These are phyloP conservation scores for Graphilbum fragrans DNA, from an alignment of 2,329 filamentous ascomycete genomes.

Conservation along the genomic window DNA sequence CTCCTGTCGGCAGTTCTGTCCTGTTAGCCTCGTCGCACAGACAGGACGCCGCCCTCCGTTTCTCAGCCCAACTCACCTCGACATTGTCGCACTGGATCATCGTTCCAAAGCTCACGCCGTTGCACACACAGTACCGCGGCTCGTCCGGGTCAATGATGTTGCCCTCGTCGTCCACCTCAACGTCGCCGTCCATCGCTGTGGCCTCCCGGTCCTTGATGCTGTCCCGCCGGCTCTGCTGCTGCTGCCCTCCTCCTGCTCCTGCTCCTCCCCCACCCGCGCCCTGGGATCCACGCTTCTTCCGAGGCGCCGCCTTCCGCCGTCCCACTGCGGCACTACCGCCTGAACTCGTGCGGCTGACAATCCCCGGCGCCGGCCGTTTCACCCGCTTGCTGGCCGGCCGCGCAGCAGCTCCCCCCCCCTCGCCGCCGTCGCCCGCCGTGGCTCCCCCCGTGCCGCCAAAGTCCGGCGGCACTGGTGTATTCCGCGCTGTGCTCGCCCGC, in stretches of 20 bases:
- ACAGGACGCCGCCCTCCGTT: not conserved
- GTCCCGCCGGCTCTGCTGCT: conserved; percentile 22
- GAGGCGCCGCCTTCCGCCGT: conserved; percentile 56
- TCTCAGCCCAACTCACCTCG: conserved; percentile 43
- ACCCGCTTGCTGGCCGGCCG: conserved; percentile 41
- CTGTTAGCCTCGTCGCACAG: conserved; percentile 7
- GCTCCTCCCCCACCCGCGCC: conserved; percentile 1
- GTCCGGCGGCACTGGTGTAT: conserved; percentile 36
- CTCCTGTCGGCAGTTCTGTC: conserved; percentile 59
- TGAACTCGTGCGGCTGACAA: conserved; percentile 51
- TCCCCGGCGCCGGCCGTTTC: conserved; percentile 60
- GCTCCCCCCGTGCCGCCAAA: conserved; percentile 20
- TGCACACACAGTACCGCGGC: conserved; percentile 65
- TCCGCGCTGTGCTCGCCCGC: conserved; percentile 43
- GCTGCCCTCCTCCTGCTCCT: conserved; percentile 26
- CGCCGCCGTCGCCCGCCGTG: conserved; percentile 44
- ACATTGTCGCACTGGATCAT: conserved; percentile 79
- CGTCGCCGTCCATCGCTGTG: conserved; percentile 32
- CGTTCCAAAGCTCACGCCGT: conserved; percentile 66
- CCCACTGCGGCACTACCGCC: conserved; percentile 57
- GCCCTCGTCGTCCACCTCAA: conserved; percentile 55
- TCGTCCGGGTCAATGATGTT: conserved; percentile 65
- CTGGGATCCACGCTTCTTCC: conserved; percentile 42
- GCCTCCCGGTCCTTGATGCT: conserved; percentile 27
- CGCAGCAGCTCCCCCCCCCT: conserved; percentile 40